Evolutionary conservation across 148 eudicot species (phyloP).

Genomic region (Vaccinium darrowii): DNA sequence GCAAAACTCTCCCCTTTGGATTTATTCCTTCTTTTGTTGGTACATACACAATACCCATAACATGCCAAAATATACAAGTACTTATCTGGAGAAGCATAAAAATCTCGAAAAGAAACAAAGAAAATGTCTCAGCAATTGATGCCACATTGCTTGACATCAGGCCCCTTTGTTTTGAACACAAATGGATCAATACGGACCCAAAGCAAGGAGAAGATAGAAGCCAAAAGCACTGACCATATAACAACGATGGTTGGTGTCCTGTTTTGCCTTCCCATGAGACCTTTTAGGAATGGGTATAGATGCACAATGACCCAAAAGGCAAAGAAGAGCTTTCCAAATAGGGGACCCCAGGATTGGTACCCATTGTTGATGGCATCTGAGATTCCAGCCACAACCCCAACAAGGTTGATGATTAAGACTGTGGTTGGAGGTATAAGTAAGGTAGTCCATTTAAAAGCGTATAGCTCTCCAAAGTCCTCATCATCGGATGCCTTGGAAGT

Average conservation of each 20-base stretch:
- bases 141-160: constrained; percentile 84
- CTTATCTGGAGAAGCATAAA: background rate
- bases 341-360: constrained; percentile 92
- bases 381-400: constrained; percentile 98
- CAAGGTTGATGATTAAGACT: constrained; percentile 75
- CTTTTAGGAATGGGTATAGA: constrained; percentile 95
- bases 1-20: constrained; percentile 22
- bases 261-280: constrained; percentile 95
- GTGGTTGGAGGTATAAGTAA: constrained; percentile 96
- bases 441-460: constrained; percentile 97
- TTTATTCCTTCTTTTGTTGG: constrained; percentile 27
- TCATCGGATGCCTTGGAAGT: constrained; percentile 91
- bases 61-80: constrained; percentile 23
- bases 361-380: constrained; percentile 97
- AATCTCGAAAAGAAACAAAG: background rate
- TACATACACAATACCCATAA: background rate
- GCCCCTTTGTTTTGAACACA: constrained; percentile 78
- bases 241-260: constrained; percentile 96
- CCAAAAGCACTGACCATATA: constrained; percentile 89
- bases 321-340: constrained; percentile 95
- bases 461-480: constrained; percentile 80
- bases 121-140: constrained; percentile 59
- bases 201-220: constrained; percentile 93
- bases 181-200: constrained; percentile 98
- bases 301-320: constrained; percentile 97